Evolutionary conservation across 2,329 filamentous ascomycete genomes (phyloP).

Genomic region (Parasarocladium wereldwijsianum): DNA sequence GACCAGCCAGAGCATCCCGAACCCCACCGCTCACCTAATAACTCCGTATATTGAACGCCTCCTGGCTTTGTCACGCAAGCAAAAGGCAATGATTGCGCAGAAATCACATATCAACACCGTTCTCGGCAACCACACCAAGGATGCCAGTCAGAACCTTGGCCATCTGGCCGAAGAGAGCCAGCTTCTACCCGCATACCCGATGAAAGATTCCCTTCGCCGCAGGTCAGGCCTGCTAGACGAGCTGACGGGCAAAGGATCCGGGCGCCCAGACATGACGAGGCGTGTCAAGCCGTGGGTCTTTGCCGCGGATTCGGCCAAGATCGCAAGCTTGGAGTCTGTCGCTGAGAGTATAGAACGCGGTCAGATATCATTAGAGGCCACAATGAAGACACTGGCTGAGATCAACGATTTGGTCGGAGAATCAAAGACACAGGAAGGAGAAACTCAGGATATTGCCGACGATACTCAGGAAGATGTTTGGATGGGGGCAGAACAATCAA

Average conservation of each 20-base stretch:
- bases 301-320: constrained; percentile 45
- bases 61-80: constrained; percentile 35
- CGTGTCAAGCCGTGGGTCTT: constrained; percentile 42
- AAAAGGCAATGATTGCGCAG: constrained; percentile 41
- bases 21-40: constrained; percentile 25
- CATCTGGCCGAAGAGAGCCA: constrained; percentile 48
- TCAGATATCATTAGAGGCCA: constrained; percentile 37
- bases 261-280: constrained; percentile 23
- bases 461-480: constrained; percentile 17
- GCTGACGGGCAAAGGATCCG: constrained; percentile 19
- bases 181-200: constrained; percentile 37
- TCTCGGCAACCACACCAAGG: constrained; percentile 35
- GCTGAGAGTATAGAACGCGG: constrained; percentile 46
- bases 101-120: constrained; percentile 39
- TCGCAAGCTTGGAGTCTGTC: constrained; percentile 40
- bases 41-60: constrained; percentile 42
- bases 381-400: constrained; percentile 32
- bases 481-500: constrained; percentile 17
- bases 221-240: constrained; percentile 30
- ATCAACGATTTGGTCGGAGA: constrained; percentile 32
- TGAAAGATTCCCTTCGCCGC: constrained; percentile 18
- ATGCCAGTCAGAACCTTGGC: constrained; percentile 32
- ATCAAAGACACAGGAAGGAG: constrained; percentile 6
- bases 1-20: not conserved
- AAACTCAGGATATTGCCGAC: constrained; percentile 4